phyloP scores from a whole-genome alignment of 495 filamentous ascomycete species.

The Neurospora pannonica region DNA sequence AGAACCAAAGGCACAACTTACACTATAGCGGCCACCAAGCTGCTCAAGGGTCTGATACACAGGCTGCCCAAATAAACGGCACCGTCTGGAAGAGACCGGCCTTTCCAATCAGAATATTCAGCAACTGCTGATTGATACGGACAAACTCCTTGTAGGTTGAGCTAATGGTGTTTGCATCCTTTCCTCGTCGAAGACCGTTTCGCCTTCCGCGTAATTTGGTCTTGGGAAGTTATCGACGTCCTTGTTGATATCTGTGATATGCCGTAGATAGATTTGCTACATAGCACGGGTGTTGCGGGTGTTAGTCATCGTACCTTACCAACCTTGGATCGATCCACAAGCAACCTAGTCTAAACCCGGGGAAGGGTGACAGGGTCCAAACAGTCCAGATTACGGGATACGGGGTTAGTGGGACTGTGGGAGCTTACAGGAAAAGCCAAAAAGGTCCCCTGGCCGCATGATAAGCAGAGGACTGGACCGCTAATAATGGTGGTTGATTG shows the following conservation, averaged over 20 bases:
- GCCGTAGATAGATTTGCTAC: slow-evolving; percentile 11
- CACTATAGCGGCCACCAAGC: not conserved
- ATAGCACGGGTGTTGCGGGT: no score
- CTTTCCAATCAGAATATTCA: slow-evolving; percentile 26
- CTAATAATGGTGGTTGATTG: slow-evolving; percentile 8
- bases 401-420: no score
- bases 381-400: no score
- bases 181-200: not conserved
- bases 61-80: slow-evolving; percentile 11
- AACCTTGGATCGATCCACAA: no score
- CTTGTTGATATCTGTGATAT: slow-evolving; percentile 13
- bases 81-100: slow-evolving; percentile 9
- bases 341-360: no score
- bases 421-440: slow-evolving; percentile 12
- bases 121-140: slow-evolving; percentile 18
- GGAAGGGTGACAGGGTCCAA: no score
- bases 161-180: slow-evolving; percentile 10
- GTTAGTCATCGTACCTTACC: no score
- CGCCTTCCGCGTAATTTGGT: not conserved
- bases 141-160: slow-evolving; percentile 23
- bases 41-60: not conserved
- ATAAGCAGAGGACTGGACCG: slow-evolving; percentile 16
- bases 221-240: not conserved
- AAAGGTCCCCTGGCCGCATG: slow-evolving; percentile 18
- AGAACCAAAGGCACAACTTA: no score